Base-by-base conservation (phyloP, 2,329 filamentous ascomycete genomes). In the Immersiporthe knoxdaviesiana region DNA sequence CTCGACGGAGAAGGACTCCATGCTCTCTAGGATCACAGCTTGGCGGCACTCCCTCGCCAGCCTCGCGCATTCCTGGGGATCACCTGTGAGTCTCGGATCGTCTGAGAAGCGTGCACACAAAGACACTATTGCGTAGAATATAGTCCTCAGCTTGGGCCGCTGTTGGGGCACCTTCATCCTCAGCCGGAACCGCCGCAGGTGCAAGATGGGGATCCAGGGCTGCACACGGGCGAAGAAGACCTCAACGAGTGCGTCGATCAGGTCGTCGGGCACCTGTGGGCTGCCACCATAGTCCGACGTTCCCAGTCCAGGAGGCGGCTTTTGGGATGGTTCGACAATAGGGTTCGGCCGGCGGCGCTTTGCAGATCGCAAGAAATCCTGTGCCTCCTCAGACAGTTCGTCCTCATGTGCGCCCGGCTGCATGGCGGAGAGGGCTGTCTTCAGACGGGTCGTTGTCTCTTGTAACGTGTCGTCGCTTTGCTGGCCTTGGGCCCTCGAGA, bases 131-230 rank as follows among this genome's bases (percentile, higher is more conserved):
- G 80, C 79, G 68, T 81, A 76, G 1, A 82, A 74, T 1, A 82
- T 76, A 1, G 78, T 77, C 3, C 73, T 70, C 1, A 80, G 63
- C 5, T 44, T 67, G 18, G 44, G 56, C 16, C 74, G 66, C 30
- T 77, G 68, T 5, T 66, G 41, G 0, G 75, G 70, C 18, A 77
- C 70, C 16, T 64, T 62, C 56, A 74, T 66, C 24, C 66, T 66
- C 21, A 72, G 68, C 1, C 75, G 70, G 27, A 78, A 78, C 52
- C 74, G 72, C 54, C 69, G 68, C 68, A 75, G 76, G 65, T 79
- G 78, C 12, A 80, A 65, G 64, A 80, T 78, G 5, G 78, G 78
- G 16, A 81, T 80, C 77, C 79, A 82, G 1, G 80, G 79, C 63
- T 82, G 80, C 1, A 82, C 75, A 2, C 74, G 68, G 0, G 69